Percentiles rank a stretch among this genome's conserved stretches.
Evolutionary conservation across 345 rosid species (phyloP).

Genomic region (Corymbia maculata): DNA sequence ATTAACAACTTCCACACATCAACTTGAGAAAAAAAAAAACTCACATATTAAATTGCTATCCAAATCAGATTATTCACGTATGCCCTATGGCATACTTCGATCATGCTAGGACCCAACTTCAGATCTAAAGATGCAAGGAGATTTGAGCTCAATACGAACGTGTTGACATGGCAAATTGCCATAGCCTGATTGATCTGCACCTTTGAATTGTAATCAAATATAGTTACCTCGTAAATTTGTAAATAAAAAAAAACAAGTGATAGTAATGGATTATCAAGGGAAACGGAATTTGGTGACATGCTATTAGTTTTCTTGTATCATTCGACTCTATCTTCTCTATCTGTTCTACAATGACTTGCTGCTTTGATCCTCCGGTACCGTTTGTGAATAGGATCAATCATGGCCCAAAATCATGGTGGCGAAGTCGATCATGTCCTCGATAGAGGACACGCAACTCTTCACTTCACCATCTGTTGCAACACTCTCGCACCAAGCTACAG

Average conservation of each 20-base stretch:
- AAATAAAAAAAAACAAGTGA: slow-evolving; percentile 77
- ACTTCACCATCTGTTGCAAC: slow-evolving; percentile 57
- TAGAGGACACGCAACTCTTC: slow-evolving; percentile 74
- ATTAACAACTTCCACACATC: no score
- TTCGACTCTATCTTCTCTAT: slow-evolving; percentile 59
- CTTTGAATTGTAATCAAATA: slow-evolving; percentile 38
- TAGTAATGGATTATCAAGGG: slow-evolving; percentile 76
- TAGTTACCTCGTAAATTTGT: slow-evolving; percentile 66
- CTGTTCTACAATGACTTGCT: slow-evolving; percentile 38
- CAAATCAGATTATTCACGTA: slow-evolving; percentile 77
- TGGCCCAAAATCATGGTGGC: slow-evolving; percentile 58
- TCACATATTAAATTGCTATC: slow-evolving; percentile 1
- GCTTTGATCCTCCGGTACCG: slow-evolving; percentile 37
- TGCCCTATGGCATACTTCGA: slow-evolving; percentile 81
- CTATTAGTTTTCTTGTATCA: slow-evolving; percentile 55
- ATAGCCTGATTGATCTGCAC: slow-evolving; percentile 56
- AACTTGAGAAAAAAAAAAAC: no score
- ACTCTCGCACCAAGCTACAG: slow-evolving; percentile 57
- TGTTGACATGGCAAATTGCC: slow-evolving; percentile 78
- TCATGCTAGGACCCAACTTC: slow-evolving; percentile 64
- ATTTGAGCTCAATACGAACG: slow-evolving; percentile 62
- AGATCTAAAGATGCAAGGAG: slow-evolving; percentile 70
- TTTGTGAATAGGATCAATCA: slow-evolving; percentile 43
- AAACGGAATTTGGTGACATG: slow-evolving; percentile 78
- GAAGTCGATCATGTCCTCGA: slow-evolving; percentile 84